Percentiles rank a stretch among this genome's conserved stretches.
phyloP scores from a whole-genome alignment of 2,329 filamentous ascomycete genomes.

The Scytalidium lignicola region DNA sequence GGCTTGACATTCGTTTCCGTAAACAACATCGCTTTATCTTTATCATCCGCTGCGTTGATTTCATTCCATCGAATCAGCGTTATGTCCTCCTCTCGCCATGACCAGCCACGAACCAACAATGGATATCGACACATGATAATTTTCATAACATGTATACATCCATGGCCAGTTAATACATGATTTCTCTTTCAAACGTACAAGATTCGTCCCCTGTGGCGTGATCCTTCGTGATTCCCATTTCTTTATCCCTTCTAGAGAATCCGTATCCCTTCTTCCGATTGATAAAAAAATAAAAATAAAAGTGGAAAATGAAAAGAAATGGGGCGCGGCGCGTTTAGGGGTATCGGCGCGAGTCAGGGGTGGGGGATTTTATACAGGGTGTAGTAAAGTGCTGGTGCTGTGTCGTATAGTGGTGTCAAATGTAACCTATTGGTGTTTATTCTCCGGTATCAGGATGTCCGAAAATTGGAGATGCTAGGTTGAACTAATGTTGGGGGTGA shows the following conservation, averaged over 20 bases:
- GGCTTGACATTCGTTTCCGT: not conserved
- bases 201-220: not conserved
- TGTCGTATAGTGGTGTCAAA: not conserved
- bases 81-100: not conserved
- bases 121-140: not conserved
- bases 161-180: not conserved
- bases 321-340: not conserved
- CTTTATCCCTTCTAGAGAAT: not conserved
- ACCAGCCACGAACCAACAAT: not conserved
- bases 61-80: not conserved
- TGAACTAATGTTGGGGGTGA: slow-evolving; percentile 1
- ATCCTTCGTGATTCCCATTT: not conserved
- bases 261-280: not conserved
- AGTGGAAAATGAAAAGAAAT: slow-evolving; percentile 1
- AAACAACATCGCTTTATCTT: not conserved
- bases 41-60: not conserved
- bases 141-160: not conserved
- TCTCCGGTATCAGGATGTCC: not conserved
- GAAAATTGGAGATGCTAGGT: not conserved
- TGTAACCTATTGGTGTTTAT: not conserved
- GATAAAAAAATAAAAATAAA: not conserved
- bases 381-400: slow-evolving; percentile 2
- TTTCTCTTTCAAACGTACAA: not conserved
- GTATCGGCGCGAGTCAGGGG: slow-evolving; percentile 4
- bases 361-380: slow-evolving; percentile 7